Evolutionary conservation across 345 rosid species (phyloP).

Genomic region (Melastoma malabathricum): DNA sequence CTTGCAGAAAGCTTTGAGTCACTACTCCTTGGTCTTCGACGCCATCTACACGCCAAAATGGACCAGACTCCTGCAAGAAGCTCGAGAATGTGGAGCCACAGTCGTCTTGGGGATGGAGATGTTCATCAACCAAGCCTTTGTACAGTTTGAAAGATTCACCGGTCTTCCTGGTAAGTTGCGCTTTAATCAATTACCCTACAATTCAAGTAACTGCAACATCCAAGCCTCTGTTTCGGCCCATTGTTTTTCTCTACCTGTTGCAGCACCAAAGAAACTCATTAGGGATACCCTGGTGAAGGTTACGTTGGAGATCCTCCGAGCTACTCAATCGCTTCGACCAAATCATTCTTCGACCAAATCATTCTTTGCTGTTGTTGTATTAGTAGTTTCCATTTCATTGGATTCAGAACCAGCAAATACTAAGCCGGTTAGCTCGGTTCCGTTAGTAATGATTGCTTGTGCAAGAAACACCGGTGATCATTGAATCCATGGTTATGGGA

Average conservation of each 20-base stretch:
- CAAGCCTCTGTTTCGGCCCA: background rate
- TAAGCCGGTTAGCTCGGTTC: too few relatives aligned
- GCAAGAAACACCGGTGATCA: too few relatives aligned
- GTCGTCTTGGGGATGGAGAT: conserved; percentile 40
- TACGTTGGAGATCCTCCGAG: conserved; percentile 10
- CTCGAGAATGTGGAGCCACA: conserved; percentile 36
- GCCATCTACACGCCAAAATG: conserved; percentile 47
- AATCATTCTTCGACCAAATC: too few relatives aligned
- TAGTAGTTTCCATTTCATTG: too few relatives aligned
- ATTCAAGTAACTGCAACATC: too few relatives aligned
- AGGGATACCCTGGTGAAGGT: conserved; percentile 35
- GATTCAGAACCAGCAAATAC: too few relatives aligned
- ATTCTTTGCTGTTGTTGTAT: background rate
- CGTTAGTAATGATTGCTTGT: too few relatives aligned
- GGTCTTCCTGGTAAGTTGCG: conserved; percentile 40
- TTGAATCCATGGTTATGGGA: too few relatives aligned
- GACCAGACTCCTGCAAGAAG: conserved; percentile 47
- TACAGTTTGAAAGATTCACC: conserved; percentile 49
- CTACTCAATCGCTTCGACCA: conserved; percentile 4
- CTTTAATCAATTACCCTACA: too few relatives aligned
- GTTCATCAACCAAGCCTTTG: conserved; percentile 46
- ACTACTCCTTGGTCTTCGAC: conserved; percentile 42
- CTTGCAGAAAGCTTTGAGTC: conserved; percentile 35
- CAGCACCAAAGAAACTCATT: conserved; percentile 43
- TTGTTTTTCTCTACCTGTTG: conserved; percentile 5